Evolutionary conservation across 2,329 filamentous ascomycete genomes (phyloP), one percentile per base, ranked within the genome.

Genomic region (Tolypocladium ovalisporum): DNA sequence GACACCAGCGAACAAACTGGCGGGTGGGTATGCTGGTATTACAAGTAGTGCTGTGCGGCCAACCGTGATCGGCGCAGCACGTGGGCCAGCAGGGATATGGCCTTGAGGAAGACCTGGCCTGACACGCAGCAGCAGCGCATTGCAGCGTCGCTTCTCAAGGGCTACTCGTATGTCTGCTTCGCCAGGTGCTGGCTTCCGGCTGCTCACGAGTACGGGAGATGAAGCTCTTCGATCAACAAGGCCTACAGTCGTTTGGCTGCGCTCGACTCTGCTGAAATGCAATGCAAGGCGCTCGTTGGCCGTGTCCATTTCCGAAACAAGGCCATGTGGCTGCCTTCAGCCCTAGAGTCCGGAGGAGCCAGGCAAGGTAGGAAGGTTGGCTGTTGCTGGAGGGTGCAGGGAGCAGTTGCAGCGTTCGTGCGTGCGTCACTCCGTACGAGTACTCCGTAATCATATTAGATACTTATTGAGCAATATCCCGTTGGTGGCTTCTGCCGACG

Each of bases 81-180:
- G 60, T 62, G 60, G 60, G 54, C 57, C 52, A 39, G 60, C 57
- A 56, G 49, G 60, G 60, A 61, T 51, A 5, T n/a, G 19, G 12
- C 8, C 47, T 32, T 7, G 27, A 32, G 22, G 22, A 8, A 29
- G 44, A 49, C 42, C 15, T n/a, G 37, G 37, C 37, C n/a, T n/a
- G 37, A 40, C 19, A 40, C 37, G 37, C 37, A 40, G 42, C 24
- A 29, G 44, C 44, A 51, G 44, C 47, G 47, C 47, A n/a, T n/a
- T 32, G 47, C 47, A n/a, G 17, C 9, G 47, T 51, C 29, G 47
- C 47, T 13, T n/a, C 27, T 34, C 47, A 51, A 29, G 47, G 44
- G 44, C 44, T n/a, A 17, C 15, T 27, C 10, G 27, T 17, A 3
- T 29, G 42, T 17, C 42, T 2, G 12, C 17, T 4, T 13, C 4